Base-by-base conservation (phyloP, 2,329 filamentous ascomycete genomes). In the Incumbomyces delicatus region DNA sequence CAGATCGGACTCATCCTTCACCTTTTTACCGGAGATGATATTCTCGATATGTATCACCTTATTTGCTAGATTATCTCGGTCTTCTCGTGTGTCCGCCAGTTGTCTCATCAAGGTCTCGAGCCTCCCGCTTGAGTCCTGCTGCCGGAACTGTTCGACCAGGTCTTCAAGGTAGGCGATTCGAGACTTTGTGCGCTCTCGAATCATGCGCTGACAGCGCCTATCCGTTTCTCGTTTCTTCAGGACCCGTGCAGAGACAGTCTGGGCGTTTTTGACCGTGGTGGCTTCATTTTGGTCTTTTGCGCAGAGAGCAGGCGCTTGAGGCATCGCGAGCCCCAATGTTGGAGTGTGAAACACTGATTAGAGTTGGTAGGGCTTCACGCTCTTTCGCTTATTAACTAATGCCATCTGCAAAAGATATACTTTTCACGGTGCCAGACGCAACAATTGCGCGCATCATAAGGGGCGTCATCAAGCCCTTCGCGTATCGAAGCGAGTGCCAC, bases 141-240 rank as follows among this genome's bases (percentile, higher is more conserved):
- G 51, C 16, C 50, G 37, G 36, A 56, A 54, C 29, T 56, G 46
- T 33, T 57, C 53, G 8, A 57, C 53, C 10, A 56, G 44, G 5
- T 49, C 53, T 45, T 57, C 55, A 27, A 57, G 52, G 44, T 57
- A 54, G 48, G 55, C 52, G 20, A 57, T 57, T n/a, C 52, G 50
- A 30, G 48, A 46, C 36, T 54, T 54, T 11, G 55, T 57, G n/a
- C 55, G 50, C 40, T 57, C 55, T 33, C 55, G 46, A 43, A 54
- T 54, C 48, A 56, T 53, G 18, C 55, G 55, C 32, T 57, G 55
- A 44, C 55, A 57, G 44, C 49, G 44, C 44, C 55, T 50, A 39
- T 57, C 55, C 33, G 55, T 56, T 45, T 57, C 55, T 43, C 55
- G 48, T 33, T 57, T 57, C 49, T 56, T 56, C 39, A 57, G 38